Conservation (phyloP, 140 eudicot genomes). For the Anethum foeniculum region DNA sequence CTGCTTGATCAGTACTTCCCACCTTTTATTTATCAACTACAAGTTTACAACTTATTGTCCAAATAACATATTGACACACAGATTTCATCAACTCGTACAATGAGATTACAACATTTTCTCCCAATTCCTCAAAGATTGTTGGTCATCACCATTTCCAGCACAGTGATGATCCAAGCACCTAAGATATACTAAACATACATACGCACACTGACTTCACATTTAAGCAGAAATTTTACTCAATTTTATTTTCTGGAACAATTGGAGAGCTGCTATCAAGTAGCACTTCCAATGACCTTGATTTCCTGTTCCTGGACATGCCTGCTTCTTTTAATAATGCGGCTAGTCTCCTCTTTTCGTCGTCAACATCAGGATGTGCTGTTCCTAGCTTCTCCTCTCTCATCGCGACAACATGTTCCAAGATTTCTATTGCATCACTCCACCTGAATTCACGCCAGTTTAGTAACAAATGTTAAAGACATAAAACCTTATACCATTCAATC, state of each 20-base stretch:
- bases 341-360: constrained; percentile 71
- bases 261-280: constrained; percentile 35
- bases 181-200: not conserved
- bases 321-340: constrained; percentile 62
- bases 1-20: constrained; percentile 12
- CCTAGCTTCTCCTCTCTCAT: constrained; percentile 96
- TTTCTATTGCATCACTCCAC: constrained; percentile 77
- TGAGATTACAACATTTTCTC: constrained; percentile 1
- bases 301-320: constrained; percentile 57
- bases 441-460: constrained; percentile 20
- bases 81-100: constrained; percentile 16
- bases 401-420: constrained; percentile 72
- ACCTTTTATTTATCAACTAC: constrained; percentile 21
- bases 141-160: constrained; percentile 2
- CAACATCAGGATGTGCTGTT: constrained; percentile 93
- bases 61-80: constrained; percentile 8
- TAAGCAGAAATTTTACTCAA: not conserved
- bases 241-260: not conserved
- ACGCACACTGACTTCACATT: not conserved
- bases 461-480: not conserved
- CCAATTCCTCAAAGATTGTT: not conserved
- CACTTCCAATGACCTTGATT: constrained; percentile 65
- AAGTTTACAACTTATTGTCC: constrained; percentile 1
- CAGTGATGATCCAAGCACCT: constrained; percentile 7
- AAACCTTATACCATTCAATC: not conserved